Base-by-base conservation (phyloP, 2,329 filamentous ascomycete genomes). In the Thermomyces lanuginosus region DNA sequence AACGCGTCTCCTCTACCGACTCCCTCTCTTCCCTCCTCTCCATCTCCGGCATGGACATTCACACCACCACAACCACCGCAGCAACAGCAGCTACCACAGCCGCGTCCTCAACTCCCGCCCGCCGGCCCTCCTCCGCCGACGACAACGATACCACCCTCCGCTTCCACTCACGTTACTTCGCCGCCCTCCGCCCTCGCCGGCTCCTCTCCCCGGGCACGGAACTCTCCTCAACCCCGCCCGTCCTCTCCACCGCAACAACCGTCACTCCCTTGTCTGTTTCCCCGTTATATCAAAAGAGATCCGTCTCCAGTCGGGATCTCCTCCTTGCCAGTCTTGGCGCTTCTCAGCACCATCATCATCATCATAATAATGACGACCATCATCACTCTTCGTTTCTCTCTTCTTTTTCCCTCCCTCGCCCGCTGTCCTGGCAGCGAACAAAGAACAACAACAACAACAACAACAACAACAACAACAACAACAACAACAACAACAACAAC, bases 31-130 rank as follows among this genome's bases (percentile, higher is more conserved):
- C n/a, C 12, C 74, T 93, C 34, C 68, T 93, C 39, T 93, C 84
- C 0, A 66, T 92, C 2, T 71, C 75, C 0, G 83, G 82, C 2
- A 75, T 92, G 48, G 86, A 93, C 45, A 91, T 92, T 26, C 83
- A 92, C 48, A 83, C 78, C 0, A 62, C 91, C 66, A 1, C 69
- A 78, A 3, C 80, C 81, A 0, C 80, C 77, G 17, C 80, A 91
- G 42, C 65, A 89, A 32, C 69, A n/a, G n/a, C n/a, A n/a, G n/a
- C n/a, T n/a, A n/a, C n/a, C n/a, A n/a, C n/a, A n/a, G n/a, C n/a
- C n/a, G n/a, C n/a, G n/a, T n/a, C n/a, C n/a, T n/a, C n/a, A n/a
- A n/a, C n/a, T n/a, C n/a, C n/a, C n/a, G n/a, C n/a, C n/a, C n/a
- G n/a, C n/a, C n/a, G n/a, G n/a, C n/a, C n/a, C n/a, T n/a, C n/a